A percentile compares a stretch with the other conserved stretches of the same genome.
Evolutionary conservation across 495 filamentous ascomycete species (phyloP).

Genomic region (Penicillium crystallinum): DNA sequence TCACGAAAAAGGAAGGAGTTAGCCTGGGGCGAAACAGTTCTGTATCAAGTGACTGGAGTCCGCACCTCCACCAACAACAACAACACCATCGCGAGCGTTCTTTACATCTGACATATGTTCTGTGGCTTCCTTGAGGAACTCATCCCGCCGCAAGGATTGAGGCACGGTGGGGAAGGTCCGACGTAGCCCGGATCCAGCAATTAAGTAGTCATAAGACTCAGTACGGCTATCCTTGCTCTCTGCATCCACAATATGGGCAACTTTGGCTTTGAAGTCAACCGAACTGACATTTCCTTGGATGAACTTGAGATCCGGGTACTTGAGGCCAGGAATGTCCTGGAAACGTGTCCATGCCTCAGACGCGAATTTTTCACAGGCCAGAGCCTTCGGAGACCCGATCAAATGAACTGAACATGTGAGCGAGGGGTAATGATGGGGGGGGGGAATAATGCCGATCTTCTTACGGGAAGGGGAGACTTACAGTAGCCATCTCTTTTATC

Average conservation of each 20-base stretch:
- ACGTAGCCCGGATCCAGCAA: constrained; percentile 56
- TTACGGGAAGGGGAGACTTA: constrained; percentile 38
- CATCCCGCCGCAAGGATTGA: constrained; percentile 44
- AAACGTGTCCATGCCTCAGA: constrained; percentile 57
- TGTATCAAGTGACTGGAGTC: constrained; percentile 22
- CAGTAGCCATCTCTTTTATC: constrained; percentile 70
- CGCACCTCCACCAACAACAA: constrained; percentile 52
- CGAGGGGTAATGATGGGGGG: background rate
- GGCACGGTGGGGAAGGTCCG: constrained; percentile 61
- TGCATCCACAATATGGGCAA: constrained; percentile 40
- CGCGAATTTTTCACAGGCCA: constrained; percentile 51
- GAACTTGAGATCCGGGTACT: constrained; percentile 44
- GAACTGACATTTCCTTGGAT: constrained; percentile 53
- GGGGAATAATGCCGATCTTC: background rate
- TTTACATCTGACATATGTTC: constrained; percentile 20
- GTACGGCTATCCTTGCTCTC: constrained; percentile 15
- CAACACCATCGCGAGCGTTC: constrained; percentile 41
- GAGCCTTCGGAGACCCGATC: constrained; percentile 59
- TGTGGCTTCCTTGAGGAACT: constrained; percentile 53
- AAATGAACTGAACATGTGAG: constrained; percentile 42
- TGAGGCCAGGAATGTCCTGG: constrained; percentile 54
- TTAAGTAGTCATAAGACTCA: constrained; percentile 58
- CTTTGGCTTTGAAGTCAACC: constrained; percentile 49
- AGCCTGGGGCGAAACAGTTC: background rate
- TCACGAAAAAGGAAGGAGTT: background rate